Evolutionary conservation across 306 rosid species (phyloP), one percentile per base, ranked within the genome.

Genomic region (Fragaria ananassa): DNA sequence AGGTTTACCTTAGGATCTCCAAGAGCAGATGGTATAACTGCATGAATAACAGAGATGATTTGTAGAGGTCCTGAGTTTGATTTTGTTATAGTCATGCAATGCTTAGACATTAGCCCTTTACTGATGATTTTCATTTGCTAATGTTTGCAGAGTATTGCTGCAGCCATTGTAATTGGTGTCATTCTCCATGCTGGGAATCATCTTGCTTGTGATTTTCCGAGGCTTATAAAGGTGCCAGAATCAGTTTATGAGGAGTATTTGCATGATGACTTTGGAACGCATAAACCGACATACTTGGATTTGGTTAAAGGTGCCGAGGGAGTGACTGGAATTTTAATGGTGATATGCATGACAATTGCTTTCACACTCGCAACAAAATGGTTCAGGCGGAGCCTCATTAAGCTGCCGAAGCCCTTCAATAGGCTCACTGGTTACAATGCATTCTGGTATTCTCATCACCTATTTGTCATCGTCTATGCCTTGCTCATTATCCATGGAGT

Each of bases 391-490:
- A 96, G 84, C 87, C 88, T 83, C 76, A 80, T 96, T 82, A 93
- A 93, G 88, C 87, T 96, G 29, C 99, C 99, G 49, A 89, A 85
- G 84, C 99, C 99, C 53, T 87, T 96, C 82, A 89, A 84, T 74
- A 87, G 96, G 87, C 91, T 93, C 76, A 96, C 97, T 13, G 99
- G 99, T 71, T 96, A 79, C 88, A 96, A 96, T 68, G 98, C 99
- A 72, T 96, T 96, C 86, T 96, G 99, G 98, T 96, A 96, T 88
- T 96, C 99, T 47, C 99, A 96, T 84, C 99, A 96, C 84, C 91
- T 92, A 53, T 92, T 96, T 85, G 92, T 92, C 88, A 78, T 96
- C 65, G 99, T 92, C 76, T 96, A 96, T 67, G 76, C 78, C 83
- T 87, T 96, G 84, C 97, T 96, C 78, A 37, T 96, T 79, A 13